Evolutionary conservation across 2,329 filamentous ascomycete species (phyloP).

Genomic region (Fusarium sp.): DNA sequence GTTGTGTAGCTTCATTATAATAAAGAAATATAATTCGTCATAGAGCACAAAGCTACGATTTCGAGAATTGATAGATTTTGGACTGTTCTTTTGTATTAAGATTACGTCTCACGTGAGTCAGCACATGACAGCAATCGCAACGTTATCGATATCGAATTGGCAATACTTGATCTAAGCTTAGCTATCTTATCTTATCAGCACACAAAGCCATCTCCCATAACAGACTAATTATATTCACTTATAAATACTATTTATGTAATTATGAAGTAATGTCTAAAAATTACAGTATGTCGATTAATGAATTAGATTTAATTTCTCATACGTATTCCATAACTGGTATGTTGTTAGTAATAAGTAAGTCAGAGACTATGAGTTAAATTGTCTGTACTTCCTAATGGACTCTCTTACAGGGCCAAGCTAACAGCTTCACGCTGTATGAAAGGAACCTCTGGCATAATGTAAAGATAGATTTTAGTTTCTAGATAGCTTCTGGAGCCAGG

Average conservation of each 20-base stretch:
- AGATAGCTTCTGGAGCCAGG: fast-evolving
- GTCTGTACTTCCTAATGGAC: background rate
- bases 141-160: background rate
- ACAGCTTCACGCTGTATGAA: fast-evolving
- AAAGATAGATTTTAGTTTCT: fast-evolving
- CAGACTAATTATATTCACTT: background rate
- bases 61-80: background rate
- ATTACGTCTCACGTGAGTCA: background rate
- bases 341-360: too few relatives aligned
- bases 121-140: fast-evolving
- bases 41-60: fast-evolving
- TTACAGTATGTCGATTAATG: fast-evolving
- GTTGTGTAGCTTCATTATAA: fast-evolving
- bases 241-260: background rate
- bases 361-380: background rate
- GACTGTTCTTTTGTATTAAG: background rate
- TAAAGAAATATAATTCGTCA: fast-evolving
- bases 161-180: background rate
- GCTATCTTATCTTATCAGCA: background rate
- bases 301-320: fast-evolving
- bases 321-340: too few relatives aligned
- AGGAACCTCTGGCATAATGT: fast-evolving
- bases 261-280: fast-evolving
- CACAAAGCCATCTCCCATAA: too few relatives aligned
- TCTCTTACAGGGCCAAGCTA: fast-evolving